Conservation (phyloP, 345 rosid genomes). For the Excoecaria cochinchinensis region DNA sequence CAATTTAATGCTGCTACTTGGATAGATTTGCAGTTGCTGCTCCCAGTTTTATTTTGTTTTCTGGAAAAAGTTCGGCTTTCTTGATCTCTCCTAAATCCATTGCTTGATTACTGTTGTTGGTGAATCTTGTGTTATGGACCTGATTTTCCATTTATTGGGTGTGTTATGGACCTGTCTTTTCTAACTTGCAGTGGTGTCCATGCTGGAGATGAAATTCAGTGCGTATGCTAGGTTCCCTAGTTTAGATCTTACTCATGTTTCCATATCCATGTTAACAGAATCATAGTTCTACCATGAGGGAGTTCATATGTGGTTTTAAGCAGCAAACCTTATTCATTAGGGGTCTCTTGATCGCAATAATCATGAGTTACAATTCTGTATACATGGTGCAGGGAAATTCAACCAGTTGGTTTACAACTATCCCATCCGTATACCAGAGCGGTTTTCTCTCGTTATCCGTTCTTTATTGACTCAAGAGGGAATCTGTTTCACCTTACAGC, state of each 20-base stretch:
- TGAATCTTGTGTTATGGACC: background rate
- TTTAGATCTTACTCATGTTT: background rate
- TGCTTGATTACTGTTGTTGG: background rate
- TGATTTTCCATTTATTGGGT: background rate
- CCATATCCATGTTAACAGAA: background rate
- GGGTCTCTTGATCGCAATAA: background rate
- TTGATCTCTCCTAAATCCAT: background rate
- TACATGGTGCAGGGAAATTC: constrained; percentile 63
- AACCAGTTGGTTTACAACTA: constrained; percentile 86
- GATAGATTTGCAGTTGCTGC: background rate
- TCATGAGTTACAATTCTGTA: background rate
- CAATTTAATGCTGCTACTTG: background rate
- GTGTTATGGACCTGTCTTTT: background rate
- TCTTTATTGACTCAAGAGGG: constrained; percentile 95
- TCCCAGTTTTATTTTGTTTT: background rate
- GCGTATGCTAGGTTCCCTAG: background rate
- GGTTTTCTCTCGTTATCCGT: constrained; percentile 94
- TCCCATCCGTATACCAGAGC: constrained; percentile 96
- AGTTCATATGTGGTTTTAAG: background rate
- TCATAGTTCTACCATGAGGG: background rate
- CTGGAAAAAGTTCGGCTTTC: background rate
- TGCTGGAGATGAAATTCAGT: background rate
- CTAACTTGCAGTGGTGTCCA: background rate
- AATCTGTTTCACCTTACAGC: constrained; percentile 89
- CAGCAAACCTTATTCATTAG: background rate